Percentiles rank a stretch among this genome's conserved stretches.
These are phyloP conservation scores for Alternaria alternata DNA, from an alignment of 2,329 filamentous ascomycete species.

Conservation along the genomic window DNA sequence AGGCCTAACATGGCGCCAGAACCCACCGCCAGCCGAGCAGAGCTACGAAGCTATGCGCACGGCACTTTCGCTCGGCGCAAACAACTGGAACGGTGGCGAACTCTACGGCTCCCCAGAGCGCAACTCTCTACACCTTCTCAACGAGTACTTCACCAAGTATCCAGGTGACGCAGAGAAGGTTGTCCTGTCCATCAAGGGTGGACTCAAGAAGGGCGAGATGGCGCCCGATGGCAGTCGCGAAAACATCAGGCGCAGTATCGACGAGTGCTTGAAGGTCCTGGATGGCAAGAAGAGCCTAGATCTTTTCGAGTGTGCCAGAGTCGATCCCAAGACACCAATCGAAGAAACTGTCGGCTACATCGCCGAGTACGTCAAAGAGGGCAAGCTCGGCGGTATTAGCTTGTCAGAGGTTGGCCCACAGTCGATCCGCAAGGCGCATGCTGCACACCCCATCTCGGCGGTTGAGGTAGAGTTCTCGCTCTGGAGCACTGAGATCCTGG, in stretches of 20 bases:
- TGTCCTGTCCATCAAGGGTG: conserved; percentile 62
- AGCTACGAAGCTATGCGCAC: conserved; percentile 57
- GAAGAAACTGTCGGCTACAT: conserved; percentile 56
- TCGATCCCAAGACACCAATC: conserved; percentile 55
- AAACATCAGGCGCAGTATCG: conserved; percentile 55
- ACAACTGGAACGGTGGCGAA: conserved; percentile 61
- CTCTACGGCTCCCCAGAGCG: conserved; percentile 57
- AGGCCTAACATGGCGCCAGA: conserved; percentile 58
- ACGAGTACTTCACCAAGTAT: conserved; percentile 61
- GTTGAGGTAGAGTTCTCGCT: conserved; percentile 70
- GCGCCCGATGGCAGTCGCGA: conserved; percentile 52
- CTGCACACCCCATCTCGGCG: conserved; percentile 63
- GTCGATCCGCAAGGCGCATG: conserved; percentile 58
- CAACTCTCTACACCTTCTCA: conserved; percentile 59
- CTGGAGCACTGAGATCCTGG: conserved; percentile 64
- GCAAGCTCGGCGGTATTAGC: conserved; percentile 57
- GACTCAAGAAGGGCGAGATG: conserved; percentile 45
- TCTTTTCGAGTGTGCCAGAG: conserved; percentile 58
- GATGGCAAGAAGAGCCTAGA: conserved; percentile 59
- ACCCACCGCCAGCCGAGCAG: conserved; percentile 48
- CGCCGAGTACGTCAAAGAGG: conserved; percentile 49
- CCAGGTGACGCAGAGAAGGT: conserved; percentile 60
- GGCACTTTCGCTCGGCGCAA: conserved; percentile 53
- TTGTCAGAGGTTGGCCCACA: conserved; percentile 57
- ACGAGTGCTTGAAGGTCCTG: conserved; percentile 56